A percentile compares a stretch with the other conserved stretches of the same genome.
Conservation (phyloP, 306 rosid species). For the Hippophae tibetana region DNA sequence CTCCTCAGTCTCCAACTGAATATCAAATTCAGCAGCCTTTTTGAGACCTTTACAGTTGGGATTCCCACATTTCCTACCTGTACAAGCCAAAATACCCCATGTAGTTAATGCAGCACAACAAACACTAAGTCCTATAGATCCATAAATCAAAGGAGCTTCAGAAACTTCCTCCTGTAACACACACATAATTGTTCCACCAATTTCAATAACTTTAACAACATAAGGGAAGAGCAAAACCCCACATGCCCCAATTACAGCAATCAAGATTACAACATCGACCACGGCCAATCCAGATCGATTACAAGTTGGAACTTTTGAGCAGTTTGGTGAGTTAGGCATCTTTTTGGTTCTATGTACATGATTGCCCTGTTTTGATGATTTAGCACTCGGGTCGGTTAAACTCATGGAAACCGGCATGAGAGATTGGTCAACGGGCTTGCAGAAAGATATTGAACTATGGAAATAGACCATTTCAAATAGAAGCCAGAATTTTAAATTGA, state of each 20-base stretch:
- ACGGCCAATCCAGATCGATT: conserved; percentile 69
- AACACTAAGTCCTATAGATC: conserved; percentile 49
- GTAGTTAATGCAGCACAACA: conserved; percentile 58
- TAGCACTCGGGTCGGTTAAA: conserved; percentile 38
- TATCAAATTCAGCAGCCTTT: conserved; percentile 82
- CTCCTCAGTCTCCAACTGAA: conserved; percentile 94
- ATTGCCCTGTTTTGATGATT: conserved; percentile 35
- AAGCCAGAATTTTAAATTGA: conserved; percentile 13
- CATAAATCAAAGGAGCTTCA: conserved; percentile 58
- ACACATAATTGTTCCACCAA: conserved; percentile 23
- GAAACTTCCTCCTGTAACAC: conserved; percentile 62
- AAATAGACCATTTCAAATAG: conserved; percentile 81
- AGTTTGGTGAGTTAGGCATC: conserved; percentile 31
- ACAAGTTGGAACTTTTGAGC: conserved; percentile 49
- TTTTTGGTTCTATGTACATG: conserved; percentile 31
- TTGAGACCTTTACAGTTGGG: conserved; percentile 72
- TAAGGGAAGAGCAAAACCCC: conserved; percentile 67
- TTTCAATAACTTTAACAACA: conserved; percentile 24
- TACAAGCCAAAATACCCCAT: conserved; percentile 56
- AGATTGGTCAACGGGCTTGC: conserved; percentile 79
- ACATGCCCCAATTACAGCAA: conserved; percentile 54
- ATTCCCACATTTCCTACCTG: conserved; percentile 67
- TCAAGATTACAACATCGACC: conserved; percentile 58
- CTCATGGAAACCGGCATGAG: conserved; percentile 48
- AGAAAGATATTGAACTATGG: conserved; percentile 83